These are phyloP conservation scores for Pseudoperonospora humuli DNA, from an alignment of 352 stramenopile species.

Conservation along the genomic window DNA sequence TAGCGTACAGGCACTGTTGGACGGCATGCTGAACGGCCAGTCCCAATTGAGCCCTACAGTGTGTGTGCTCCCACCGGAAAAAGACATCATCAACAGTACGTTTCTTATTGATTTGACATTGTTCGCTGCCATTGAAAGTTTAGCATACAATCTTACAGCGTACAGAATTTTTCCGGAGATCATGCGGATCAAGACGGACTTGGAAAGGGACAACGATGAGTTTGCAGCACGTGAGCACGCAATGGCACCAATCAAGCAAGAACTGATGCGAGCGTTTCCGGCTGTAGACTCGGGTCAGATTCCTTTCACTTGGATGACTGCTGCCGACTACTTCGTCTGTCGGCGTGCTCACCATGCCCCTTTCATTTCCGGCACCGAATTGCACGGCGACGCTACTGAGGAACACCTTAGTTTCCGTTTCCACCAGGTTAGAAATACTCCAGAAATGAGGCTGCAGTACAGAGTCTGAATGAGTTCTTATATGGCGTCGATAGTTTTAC, in stretches of 20 bases:
- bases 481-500: slow-evolving; percentile 48
- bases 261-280: slow-evolving; percentile 48
- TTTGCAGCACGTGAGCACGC: slow-evolving; percentile 43
- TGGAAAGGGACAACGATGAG: slow-evolving; percentile 44
- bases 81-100: slow-evolving; percentile 80
- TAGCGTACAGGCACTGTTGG: slow-evolving; percentile 60
- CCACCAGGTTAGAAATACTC: slow-evolving; percentile 34
- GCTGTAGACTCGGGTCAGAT: slow-evolving; percentile 27
- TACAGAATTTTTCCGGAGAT: slow-evolving; percentile 65
- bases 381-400: slow-evolving; percentile 25
- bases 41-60: slow-evolving; percentile 31
- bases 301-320: slow-evolving; percentile 63
- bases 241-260: slow-evolving; percentile 41
- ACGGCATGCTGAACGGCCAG: slow-evolving; percentile 33
- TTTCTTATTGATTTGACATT: neutral
- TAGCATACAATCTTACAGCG: slow-evolving; percentile 21
- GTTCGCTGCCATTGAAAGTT: neutral
- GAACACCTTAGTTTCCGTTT: slow-evolving; percentile 69
- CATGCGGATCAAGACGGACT: slow-evolving; percentile 32
- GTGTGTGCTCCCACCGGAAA: slow-evolving; percentile 48
- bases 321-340: slow-evolving; percentile 71
- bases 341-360: slow-evolving; percentile 43
- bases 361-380: slow-evolving; percentile 46
- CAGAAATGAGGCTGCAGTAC: neutral
- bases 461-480: neutral